A percentile compares a stretch with the other conserved stretches of the same genome.
These are phyloP conservation scores for Cyclocybe aegerita DNA, from an alignment of 768 basidiomycete species.

Conservation along the genomic window DNA sequence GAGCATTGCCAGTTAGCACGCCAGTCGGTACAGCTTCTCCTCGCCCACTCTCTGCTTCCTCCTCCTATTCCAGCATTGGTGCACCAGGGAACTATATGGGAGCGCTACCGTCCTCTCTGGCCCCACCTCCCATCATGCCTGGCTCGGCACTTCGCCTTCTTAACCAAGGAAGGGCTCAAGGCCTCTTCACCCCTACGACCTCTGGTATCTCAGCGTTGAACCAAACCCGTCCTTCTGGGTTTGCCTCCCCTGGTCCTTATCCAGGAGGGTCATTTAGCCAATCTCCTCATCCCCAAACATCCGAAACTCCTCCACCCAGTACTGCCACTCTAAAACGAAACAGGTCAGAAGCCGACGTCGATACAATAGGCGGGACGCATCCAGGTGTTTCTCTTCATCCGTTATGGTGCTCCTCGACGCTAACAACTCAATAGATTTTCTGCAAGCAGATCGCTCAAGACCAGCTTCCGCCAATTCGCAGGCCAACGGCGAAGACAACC, in stretches of 20 bases:
- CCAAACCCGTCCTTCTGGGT: conserved; percentile 40
- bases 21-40: conserved; percentile 51
- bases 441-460: conserved; percentile 45
- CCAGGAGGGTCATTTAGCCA: conserved; percentile 44
- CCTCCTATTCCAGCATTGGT: conserved; percentile 62
- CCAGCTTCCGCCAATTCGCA: conserved; percentile 51
- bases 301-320: conserved; percentile 50
- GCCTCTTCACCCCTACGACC: conserved; percentile 83
- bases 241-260: conserved; percentile 53
- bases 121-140: conserved; percentile 84
- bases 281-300: conserved; percentile 43
- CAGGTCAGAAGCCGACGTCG: conserved; percentile 59
- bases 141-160: conserved; percentile 82
- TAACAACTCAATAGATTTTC: conserved; percentile 34
- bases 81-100: conserved; percentile 42
- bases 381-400: conserved; percentile 14
- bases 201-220: conserved; percentile 47
- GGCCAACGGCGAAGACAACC: conserved; percentile 56
- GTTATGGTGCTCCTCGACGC: background rate
- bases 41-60: conserved; percentile 66
- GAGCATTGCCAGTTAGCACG: conserved; percentile 59
- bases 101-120: conserved; percentile 53
- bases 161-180: conserved; percentile 84
- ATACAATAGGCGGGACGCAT: conserved; percentile 23
- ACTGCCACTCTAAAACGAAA: conserved; percentile 43